These are phyloP conservation scores for Cokeromyces recurvatus DNA, from an alignment of 371 early-diverging fungal genomes.

Conservation along the genomic window DNA sequence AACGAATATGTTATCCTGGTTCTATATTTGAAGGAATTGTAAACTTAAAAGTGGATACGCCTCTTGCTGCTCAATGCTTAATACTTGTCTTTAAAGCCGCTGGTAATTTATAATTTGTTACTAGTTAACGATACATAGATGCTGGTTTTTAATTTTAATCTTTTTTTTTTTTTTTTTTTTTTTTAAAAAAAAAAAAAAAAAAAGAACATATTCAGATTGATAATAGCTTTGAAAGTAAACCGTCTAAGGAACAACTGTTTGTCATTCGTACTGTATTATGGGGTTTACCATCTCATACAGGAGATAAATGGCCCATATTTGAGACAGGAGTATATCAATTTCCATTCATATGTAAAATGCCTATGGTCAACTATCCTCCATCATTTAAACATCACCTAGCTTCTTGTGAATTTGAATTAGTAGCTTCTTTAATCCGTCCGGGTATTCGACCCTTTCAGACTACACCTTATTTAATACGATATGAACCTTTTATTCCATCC, in stretches of 20 bases:
- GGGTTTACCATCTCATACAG: constrained; percentile 7
- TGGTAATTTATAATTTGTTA: too few relatives aligned
- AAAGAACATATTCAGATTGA: too few relatives aligned
- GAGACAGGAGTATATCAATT: constrained; percentile 31
- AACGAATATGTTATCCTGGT: constrained; percentile 26
- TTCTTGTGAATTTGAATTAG: constrained; percentile 18
- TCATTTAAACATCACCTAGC: constrained; percentile 22
- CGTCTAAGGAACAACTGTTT: constrained; percentile 31
- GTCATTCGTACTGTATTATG: constrained; percentile 28
- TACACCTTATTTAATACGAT: constrained; percentile 9
- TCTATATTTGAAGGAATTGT: constrained; percentile 32
- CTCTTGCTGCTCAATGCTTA: constrained; percentile 31
- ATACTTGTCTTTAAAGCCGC: constrained; percentile 30
- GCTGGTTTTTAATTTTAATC: neutral
- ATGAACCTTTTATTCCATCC: constrained; percentile 16
- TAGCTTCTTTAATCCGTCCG: constrained; percentile 25
- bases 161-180: neutral
- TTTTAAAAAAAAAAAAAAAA: neutral
- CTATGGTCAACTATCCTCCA: constrained; percentile 37
- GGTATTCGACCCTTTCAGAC: constrained; percentile 28
- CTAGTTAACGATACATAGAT: too few relatives aligned
- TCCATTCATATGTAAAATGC: constrained; percentile 35
- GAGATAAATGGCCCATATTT: constrained; percentile 19
- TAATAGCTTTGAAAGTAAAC: too few relatives aligned
- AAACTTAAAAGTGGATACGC: constrained; percentile 17